Conservation (phyloP, 2,329 filamentous ascomycete genomes). For the Xylariaceae sp. region DNA sequence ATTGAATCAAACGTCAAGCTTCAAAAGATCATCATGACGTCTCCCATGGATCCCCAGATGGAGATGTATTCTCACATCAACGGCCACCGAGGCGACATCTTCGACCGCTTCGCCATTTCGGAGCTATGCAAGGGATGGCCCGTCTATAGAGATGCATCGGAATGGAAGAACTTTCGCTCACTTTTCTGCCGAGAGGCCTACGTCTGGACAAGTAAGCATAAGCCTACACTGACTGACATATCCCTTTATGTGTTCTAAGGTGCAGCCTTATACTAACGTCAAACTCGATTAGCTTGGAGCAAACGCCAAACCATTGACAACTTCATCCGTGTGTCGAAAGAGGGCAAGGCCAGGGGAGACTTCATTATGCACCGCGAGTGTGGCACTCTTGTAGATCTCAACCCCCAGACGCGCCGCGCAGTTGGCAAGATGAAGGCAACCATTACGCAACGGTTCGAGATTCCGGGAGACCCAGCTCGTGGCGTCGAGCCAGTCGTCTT, state of each 20-base stretch:
- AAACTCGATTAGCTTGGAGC: constrained; percentile 39
- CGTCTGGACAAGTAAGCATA: constrained; percentile 44
- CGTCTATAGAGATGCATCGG: constrained; percentile 48
- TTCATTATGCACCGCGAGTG: constrained; percentile 55
- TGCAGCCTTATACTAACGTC: background rate
- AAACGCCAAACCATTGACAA: constrained; percentile 39
- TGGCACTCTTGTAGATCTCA: constrained; percentile 43
- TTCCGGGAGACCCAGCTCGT: constrained; percentile 15
- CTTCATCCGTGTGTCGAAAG: constrained; percentile 46
- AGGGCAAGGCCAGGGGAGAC: constrained; percentile 45
- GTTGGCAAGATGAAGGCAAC: constrained; percentile 51
- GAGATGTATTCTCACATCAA: constrained; percentile 42
- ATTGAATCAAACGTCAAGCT: background rate
- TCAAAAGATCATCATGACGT: constrained; percentile 24
- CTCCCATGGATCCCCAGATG: constrained; percentile 27
- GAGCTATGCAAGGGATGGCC: constrained; percentile 53
- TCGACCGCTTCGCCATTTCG: constrained; percentile 42
- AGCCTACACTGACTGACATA: background rate
- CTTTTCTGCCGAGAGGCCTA: constrained; percentile 43
- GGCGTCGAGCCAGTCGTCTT: constrained; percentile 34
- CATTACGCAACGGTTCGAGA: constrained; percentile 46
- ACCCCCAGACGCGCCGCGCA: constrained; percentile 36
- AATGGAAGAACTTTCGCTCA: constrained; percentile 48
- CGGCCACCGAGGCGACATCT: constrained; percentile 37
- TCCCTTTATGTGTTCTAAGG: background rate